Percentiles rank a stretch among this genome's conserved stretches.
These are phyloP conservation scores for Leccinum pseudoinsigne DNA, from an alignment of 1,284 basidiomycete genomes.

Conservation along the genomic window DNA sequence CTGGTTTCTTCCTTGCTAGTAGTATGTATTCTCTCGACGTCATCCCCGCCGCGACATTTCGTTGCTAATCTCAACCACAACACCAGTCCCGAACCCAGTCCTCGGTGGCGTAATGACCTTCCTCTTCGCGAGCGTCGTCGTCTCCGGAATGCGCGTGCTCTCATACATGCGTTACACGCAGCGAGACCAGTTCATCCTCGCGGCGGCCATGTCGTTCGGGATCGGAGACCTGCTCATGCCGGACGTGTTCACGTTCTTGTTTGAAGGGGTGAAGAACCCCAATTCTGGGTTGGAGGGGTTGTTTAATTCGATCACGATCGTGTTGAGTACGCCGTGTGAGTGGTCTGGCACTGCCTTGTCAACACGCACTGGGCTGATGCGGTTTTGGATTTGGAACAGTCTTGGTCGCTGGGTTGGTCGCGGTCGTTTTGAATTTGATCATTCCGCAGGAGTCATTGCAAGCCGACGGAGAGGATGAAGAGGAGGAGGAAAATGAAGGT, in stretches of 20 bases:
- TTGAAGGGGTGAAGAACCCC: slow-evolving; percentile 59
- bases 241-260: slow-evolving; percentile 64
- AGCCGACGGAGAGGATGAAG: slow-evolving; percentile 24
- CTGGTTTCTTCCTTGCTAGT: slow-evolving; percentile 74
- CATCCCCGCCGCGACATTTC: background rate
- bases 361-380: slow-evolving; percentile 18
- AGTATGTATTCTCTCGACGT: slow-evolving; percentile 21
- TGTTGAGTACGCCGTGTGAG: slow-evolving; percentile 78
- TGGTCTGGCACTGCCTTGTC: background rate
- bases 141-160: slow-evolving; percentile 78
- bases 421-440: slow-evolving; percentile 64
- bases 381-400: slow-evolving; percentile 36
- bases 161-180: slow-evolving; percentile 58
- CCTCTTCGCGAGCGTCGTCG: slow-evolving; percentile 63
- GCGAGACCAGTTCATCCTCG: slow-evolving; percentile 44
- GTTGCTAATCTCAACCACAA: background rate
- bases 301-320: slow-evolving; percentile 76
- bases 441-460: slow-evolving; percentile 48
- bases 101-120: slow-evolving; percentile 85
- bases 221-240: slow-evolving; percentile 68
- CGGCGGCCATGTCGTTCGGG: slow-evolving; percentile 72
- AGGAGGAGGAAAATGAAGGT: slow-evolving; percentile 17
- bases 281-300: slow-evolving; percentile 67
- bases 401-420: slow-evolving; percentile 65
- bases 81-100: slow-evolving; percentile 63